These are phyloP conservation scores for Sporisorium scitamineum DNA, from an alignment of 1,284 basidiomycete species.

Conservation along the genomic window DNA sequence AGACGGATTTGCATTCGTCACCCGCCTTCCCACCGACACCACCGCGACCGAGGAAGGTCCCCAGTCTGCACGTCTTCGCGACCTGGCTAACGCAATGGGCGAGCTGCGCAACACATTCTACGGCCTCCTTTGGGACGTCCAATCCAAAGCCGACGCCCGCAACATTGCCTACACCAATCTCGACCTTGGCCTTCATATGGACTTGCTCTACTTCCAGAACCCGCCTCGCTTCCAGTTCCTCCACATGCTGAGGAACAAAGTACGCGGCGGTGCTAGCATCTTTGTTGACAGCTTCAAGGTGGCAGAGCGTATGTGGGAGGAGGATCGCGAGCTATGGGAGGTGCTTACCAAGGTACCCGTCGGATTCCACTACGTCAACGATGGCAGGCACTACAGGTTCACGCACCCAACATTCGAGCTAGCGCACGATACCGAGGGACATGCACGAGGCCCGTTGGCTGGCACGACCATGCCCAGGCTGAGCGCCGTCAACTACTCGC, in stretches of 20 bases:
- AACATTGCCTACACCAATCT: slow-evolving; percentile 97
- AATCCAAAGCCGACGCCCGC: slow-evolving; percentile 76
- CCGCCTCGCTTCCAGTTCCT: slow-evolving; percentile 92
- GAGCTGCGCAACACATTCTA: slow-evolving; percentile 90
- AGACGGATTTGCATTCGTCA: slow-evolving; percentile 74
- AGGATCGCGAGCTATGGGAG: slow-evolving; percentile 75
- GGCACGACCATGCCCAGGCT: slow-evolving; percentile 60
- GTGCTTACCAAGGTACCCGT: slow-evolving; percentile 78
- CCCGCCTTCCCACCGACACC: slow-evolving; percentile 74
- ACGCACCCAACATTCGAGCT: slow-evolving; percentile 86
- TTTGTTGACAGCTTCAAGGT: slow-evolving; percentile 87
- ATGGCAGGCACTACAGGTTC: slow-evolving; percentile 83
- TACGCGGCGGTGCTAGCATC: slow-evolving; percentile 85
- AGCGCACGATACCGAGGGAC: slow-evolving; percentile 58
- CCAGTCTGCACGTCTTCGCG: slow-evolving; percentile 40
- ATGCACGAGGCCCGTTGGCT: slow-evolving; percentile 36
- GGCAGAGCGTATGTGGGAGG: slow-evolving; percentile 75
- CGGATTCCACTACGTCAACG: slow-evolving; percentile 91
- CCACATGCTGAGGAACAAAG: slow-evolving; percentile 80
- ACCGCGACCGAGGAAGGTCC: slow-evolving; percentile 51
- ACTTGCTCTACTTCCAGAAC: slow-evolving; percentile 71
- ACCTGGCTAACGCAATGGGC: slow-evolving; percentile 72
- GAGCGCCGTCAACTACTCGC: slow-evolving; percentile 83
- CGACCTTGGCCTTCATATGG: slow-evolving; percentile 90
- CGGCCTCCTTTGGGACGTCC: slow-evolving; percentile 88